phyloP scores from a whole-genome alignment of 2,329 filamentous ascomycete genomes.

The Cytospora paraplurivora region DNA sequence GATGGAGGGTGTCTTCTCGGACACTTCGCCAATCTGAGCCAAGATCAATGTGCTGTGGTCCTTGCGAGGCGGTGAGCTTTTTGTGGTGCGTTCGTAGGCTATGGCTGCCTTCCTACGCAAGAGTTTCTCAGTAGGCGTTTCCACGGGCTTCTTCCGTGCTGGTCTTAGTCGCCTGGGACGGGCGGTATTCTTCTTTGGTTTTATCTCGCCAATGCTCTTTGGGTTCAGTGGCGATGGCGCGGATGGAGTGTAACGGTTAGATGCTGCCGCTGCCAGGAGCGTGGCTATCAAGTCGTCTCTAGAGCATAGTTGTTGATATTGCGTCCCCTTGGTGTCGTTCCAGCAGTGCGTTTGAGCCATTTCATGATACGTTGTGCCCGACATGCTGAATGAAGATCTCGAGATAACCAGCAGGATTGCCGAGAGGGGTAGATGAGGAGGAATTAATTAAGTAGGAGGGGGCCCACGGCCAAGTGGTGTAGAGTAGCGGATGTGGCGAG shows the following conservation, averaged over 20 bases:
- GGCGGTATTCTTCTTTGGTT: conserved; percentile 8
- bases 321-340: conserved; percentile 2
- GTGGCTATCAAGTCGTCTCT: conserved; percentile 19
- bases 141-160: conserved; percentile 19
- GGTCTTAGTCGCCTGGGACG: conserved; percentile 21
- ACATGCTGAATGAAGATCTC: conserved; percentile 5
- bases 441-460: background rate
- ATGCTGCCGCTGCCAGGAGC: conserved; percentile 23
- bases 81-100: conserved; percentile 18
- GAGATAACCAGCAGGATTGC: conserved; percentile 6
- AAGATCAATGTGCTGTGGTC: background rate
- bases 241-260: conserved; percentile 25
- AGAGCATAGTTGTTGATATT: conserved; percentile 9
- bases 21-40: background rate
- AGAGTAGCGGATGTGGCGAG: conserved; percentile 14
- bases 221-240: conserved; percentile 27
- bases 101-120: conserved; percentile 26
- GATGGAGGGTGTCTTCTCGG: conserved; percentile 9
- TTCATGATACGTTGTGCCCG: conserved; percentile 8
- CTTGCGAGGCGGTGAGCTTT: background rate
- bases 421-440: background rate
- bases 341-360: conserved; percentile 20
- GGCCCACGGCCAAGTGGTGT: conserved; percentile 6
- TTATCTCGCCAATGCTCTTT: conserved; percentile 18
- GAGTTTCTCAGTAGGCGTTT: conserved; percentile 23